Base-by-base conservation (phyloP, 2,329 filamentous ascomycete species). In the Botryosphaeria dothidea region DNA sequence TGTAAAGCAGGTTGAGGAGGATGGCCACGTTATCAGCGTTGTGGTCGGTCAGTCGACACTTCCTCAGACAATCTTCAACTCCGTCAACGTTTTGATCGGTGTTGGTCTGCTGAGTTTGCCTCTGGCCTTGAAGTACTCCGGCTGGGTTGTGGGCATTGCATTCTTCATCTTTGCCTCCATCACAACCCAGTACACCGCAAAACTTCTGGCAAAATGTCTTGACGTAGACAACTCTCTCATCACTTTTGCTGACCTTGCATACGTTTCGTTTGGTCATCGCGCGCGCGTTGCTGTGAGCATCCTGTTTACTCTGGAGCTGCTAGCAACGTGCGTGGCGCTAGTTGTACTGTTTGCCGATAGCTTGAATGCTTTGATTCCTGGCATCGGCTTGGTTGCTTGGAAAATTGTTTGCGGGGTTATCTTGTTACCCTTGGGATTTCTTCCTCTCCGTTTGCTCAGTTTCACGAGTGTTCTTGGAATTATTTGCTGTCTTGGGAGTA, bases 341-440 rank as follows among this genome's bases (percentile, higher is more conserved):
- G 86, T 96, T 34, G 92, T 97, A 21, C 85, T 97, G n/a, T 98
- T 98, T 76, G 92, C 92, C n/a, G 95, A 98, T 79, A 96, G 92
- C 49, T 84, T 98, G 70, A 82, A 92, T 71, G 85, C 92, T 15
- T 80, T 98, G 21, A 86, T 97, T 58, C 91, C 92, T 0, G 88
- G 86, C 0, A 79, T 91, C 68, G 87, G 85, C 52, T 80, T 91
- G 4, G 84, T 86, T 0, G 81, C 87, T 67, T 98, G 94, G 93
- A 98, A 98, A 79, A 82, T 94, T 34, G 77, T 96, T 31, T 96
- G 93, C 75, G 90, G 92, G 17, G 66, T 92, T 19, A 81, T 96
- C 63, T 82, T 98, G 69, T 82, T 96, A 65, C 91, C 93, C 13
- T 82, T 98, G 61, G 92, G 91, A 73, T 96, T 96, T 75, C 80